These are phyloP conservation scores for Psilocybe subaeruginosa DNA, from an alignment of 768 basidiomycete species.

Conservation along the genomic window DNA sequence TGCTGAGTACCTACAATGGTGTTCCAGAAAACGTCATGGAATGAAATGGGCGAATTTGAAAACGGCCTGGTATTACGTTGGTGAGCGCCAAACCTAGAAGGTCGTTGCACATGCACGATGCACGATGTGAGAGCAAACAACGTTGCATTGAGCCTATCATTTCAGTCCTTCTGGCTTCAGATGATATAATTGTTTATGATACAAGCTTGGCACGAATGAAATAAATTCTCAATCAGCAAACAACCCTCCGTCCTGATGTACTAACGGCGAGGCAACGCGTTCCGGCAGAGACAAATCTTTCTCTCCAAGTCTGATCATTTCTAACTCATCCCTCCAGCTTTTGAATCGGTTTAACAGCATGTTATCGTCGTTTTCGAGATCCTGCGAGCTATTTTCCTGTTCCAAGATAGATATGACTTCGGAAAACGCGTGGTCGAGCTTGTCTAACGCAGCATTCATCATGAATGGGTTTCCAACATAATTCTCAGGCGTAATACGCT, in stretches of 20 bases:
- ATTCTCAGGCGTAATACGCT: conserved; percentile 23
- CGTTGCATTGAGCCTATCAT: no score
- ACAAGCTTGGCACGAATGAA: not conserved
- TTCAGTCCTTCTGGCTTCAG: no score
- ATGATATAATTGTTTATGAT: not conserved
- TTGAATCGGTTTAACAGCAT: conserved; percentile 40
- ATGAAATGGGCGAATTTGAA: no score
- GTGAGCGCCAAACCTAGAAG: no score
- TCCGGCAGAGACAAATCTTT: conserved; percentile 8
- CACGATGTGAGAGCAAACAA: no score
- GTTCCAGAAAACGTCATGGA: no score
- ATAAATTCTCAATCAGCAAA: conserved; percentile 31
- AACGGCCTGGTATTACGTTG: no score
- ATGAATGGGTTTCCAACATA: conserved; percentile 51
- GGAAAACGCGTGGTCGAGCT: conserved; percentile 44
- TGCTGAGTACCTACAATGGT: not conserved
- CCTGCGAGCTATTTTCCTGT: conserved; percentile 40
- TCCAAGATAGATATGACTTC: conserved; percentile 48
- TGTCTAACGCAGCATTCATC: conserved; percentile 43
- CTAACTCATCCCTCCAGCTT: conserved; percentile 45
- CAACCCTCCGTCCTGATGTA: conserved; percentile 32
- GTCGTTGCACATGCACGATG: no score
- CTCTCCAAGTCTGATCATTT: conserved; percentile 31
- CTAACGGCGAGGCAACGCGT: conserved; percentile 11
- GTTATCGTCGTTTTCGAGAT: conserved; percentile 35